phyloP scores from a whole-genome alignment of 2,329 filamentous ascomycete species.

The Rugonectria rugulosa region DNA sequence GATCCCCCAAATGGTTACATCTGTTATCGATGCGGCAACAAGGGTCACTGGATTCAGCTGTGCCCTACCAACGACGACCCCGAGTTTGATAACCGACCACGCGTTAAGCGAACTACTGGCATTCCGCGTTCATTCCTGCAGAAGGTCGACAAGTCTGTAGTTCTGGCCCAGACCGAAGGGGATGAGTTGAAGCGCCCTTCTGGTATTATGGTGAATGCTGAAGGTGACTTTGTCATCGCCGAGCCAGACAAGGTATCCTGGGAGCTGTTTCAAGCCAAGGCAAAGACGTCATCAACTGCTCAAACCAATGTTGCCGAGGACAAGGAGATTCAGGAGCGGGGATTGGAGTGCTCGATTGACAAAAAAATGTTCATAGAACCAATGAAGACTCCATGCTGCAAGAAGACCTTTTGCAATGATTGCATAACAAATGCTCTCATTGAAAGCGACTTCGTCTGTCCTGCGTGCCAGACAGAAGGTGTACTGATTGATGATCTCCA shows the following conservation, averaged over 20 bases:
- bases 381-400: conserved; percentile 98
- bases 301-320: conserved; percentile 79
- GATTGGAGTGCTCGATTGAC: conserved; percentile 94
- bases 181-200: conserved; percentile 86
- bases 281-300: conserved; percentile 84
- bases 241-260: conserved; percentile 95
- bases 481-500: conserved; percentile 92
- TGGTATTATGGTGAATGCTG: conserved; percentile 96
- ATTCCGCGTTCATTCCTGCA: conserved; percentile 96
- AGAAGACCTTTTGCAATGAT: conserved; percentile 98
- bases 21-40: conserved; percentile 95
- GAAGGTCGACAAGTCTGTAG: conserved; percentile 89
- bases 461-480: conserved; percentile 87
- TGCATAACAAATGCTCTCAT: conserved; percentile 99
- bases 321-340: conserved; percentile 87
- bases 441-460: conserved; percentile 97
- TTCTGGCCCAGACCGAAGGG: conserved; percentile 75
- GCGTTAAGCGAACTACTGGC: conserved; percentile 95
- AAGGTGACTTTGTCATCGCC: conserved; percentile 96
- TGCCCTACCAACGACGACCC: conserved; percentile 99
- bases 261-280: conserved; percentile 96
- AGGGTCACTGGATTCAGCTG: conserved; percentile 99
- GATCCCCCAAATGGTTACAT: conserved; percentile 94
- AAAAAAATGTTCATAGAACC: conserved; percentile 98
- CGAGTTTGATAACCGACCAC: conserved; percentile 90